Conservation (phyloP, 345 rosid genomes). For the Lenwebbia sp. region DNA sequence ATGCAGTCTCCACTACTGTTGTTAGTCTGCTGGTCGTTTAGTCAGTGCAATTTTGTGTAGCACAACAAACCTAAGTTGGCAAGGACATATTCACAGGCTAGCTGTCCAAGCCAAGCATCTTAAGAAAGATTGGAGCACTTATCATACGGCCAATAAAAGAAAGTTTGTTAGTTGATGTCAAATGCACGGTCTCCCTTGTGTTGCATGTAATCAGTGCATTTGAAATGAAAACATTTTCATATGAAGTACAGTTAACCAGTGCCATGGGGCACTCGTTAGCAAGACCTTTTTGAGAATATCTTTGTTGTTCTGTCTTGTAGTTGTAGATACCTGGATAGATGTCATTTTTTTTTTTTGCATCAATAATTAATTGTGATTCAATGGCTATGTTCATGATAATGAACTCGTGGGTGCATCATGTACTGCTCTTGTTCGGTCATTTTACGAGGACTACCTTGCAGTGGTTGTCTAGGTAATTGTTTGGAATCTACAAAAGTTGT, state of each 20-base stretch:
- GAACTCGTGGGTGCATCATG: neutral
- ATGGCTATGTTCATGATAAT: neutral
- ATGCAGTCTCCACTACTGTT: neutral
- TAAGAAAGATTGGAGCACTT: neutral
- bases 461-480: neutral
- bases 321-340: neutral
- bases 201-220: neutral
- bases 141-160: neutral
- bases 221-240: neutral
- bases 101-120: neutral
- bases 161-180: neutral
- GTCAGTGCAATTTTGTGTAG: neutral
- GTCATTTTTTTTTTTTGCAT: neutral
- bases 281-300: neutral
- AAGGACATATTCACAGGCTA: neutral
- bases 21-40: neutral
- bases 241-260: neutral
- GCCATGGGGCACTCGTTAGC: neutral
- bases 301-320: neutral
- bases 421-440: neutral
- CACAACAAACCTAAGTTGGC: neutral
- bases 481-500: neutral
- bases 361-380: neutral
- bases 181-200: neutral
- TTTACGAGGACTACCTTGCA: neutral